Evolutionary conservation across 2,329 filamentous ascomycete genomes (phyloP).

Genomic region (Microdochium bolleyi): DNA sequence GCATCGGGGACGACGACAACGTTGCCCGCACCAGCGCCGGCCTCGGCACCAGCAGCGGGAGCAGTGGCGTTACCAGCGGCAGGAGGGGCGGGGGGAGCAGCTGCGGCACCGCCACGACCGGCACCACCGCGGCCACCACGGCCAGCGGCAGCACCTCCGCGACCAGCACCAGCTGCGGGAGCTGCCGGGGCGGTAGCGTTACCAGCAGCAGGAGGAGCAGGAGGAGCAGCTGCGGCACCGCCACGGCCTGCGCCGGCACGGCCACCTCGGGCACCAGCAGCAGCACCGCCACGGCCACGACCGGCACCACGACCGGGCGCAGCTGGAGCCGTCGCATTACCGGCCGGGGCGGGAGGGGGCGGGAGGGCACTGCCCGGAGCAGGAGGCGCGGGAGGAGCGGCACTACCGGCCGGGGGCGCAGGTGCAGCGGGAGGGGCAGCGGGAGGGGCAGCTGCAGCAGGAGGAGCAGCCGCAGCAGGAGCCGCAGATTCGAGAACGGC

Average conservation of each 20-base stretch:
- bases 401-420: background rate
- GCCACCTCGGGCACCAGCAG: background rate
- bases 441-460: background rate
- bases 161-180: background rate
- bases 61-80: background rate
- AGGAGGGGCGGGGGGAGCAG: background rate
- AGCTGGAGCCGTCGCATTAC: background rate
- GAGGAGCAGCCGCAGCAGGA: background rate
- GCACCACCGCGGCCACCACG: background rate
- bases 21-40: background rate
- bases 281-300: background rate
- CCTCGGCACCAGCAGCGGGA: background rate
- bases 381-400: background rate
- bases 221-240: background rate
- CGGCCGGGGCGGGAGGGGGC: background rate
- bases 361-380: background rate
- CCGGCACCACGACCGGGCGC: background rate
- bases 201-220: background rate
- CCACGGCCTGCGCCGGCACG: background rate
- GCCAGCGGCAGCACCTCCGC: background rate
- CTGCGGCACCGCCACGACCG: background rate
- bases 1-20: background rate
- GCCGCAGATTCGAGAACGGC: background rate
- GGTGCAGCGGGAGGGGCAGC: background rate
- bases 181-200: background rate